phyloP scores from a whole-genome alignment of 495 filamentous ascomycete genomes.

The Xylaria flabelliformis region DNA sequence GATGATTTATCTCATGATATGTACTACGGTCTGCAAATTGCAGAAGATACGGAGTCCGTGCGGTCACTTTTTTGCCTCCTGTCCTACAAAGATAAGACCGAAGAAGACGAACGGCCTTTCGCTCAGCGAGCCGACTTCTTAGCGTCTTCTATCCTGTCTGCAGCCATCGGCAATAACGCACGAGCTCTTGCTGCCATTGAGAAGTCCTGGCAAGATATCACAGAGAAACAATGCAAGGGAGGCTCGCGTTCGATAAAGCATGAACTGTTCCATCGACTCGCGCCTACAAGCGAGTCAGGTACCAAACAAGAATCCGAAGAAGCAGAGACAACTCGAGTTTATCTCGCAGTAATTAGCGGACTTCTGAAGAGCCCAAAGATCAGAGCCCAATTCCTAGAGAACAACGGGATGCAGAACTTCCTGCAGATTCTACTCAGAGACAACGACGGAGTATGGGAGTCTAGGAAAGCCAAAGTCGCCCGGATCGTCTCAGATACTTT shows the following conservation, averaged over 20 bases:
- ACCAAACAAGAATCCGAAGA: constrained; percentile 35
- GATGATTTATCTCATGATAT: constrained; percentile 68
- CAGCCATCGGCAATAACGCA: constrained; percentile 67
- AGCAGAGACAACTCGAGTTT: constrained; percentile 28
- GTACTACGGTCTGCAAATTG: constrained; percentile 71
- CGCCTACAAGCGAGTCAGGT: constrained; percentile 34
- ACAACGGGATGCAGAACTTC: constrained; percentile 52
- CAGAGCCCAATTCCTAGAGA: constrained; percentile 57
- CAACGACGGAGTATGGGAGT: constrained; percentile 46
- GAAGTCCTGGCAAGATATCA: constrained; percentile 46
- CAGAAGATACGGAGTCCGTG: constrained; percentile 54
- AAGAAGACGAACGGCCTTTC: constrained; percentile 23
- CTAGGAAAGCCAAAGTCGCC: constrained; percentile 50
- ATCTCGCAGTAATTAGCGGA: constrained; percentile 45
- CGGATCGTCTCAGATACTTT: constrained; percentile 65
- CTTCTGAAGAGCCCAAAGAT: constrained; percentile 53
- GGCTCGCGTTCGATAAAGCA: constrained; percentile 29
- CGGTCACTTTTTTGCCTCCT: constrained; percentile 53
- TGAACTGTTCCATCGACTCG: constrained; percentile 42
- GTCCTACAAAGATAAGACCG: constrained; percentile 31
- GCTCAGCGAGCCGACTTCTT: constrained; percentile 46
- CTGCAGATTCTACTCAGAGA: constrained; percentile 52
- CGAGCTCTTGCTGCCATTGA: constrained; percentile 59
- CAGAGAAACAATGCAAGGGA: constrained; percentile 38
- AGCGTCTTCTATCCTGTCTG: constrained; percentile 60